Conservation (phyloP, 2,329 filamentous ascomycete genomes). For the Penicillium corylophilum region DNA sequence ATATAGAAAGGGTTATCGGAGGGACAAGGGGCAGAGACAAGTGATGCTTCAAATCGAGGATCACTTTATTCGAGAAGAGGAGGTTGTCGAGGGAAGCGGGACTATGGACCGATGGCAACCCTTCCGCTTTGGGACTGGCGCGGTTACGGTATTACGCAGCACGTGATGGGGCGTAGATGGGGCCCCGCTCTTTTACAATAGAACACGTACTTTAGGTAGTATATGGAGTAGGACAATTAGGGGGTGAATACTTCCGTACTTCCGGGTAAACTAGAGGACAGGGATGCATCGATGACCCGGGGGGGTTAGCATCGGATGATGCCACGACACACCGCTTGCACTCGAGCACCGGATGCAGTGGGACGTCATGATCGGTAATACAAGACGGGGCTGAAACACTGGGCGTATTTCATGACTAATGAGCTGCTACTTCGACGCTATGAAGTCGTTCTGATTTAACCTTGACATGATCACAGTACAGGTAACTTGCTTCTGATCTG, state of each 20-base stretch:
- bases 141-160: constrained; percentile 22
- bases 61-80: constrained; percentile 5
- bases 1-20: constrained; percentile 2
- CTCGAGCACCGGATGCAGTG: constrained; percentile 1
- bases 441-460: neutral
- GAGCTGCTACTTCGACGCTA: neutral
- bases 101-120: constrained; percentile 13
- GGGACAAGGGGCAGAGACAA: constrained; percentile 1
- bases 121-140: constrained; percentile 22
- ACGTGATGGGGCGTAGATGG: constrained; percentile 17
- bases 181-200: neutral
- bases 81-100: constrained; percentile 6
- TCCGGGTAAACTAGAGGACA: neutral
- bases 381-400: constrained; percentile 16
- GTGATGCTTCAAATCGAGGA: constrained; percentile 3
- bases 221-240: neutral
- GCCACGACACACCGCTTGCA: constrained; percentile 26
- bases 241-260: neutral
- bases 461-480: neutral
- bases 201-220: neutral
- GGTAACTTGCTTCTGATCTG: neutral
- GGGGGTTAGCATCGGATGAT: constrained; percentile 15
- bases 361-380: constrained; percentile 21
- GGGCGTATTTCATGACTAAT: constrained; percentile 7
- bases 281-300: constrained; percentile 6